Conservation (phyloP, 495 filamentous ascomycete genomes). For the Usnea hakonensis region DNA sequence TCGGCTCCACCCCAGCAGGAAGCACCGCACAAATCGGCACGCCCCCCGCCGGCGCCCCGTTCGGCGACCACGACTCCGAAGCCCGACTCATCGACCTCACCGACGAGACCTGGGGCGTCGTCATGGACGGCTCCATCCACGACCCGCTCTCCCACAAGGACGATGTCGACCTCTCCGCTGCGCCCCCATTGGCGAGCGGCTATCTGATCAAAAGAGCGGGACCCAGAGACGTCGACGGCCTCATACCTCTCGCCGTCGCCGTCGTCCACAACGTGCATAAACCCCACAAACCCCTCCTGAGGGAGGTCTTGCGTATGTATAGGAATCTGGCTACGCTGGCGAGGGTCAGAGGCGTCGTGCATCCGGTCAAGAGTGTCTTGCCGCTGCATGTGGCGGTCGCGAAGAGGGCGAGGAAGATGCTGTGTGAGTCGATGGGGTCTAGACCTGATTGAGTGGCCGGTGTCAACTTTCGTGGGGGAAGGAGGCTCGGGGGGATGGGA, state of each 20-base stretch:
- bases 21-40: slow-evolving; percentile 11
- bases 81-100: slow-evolving; percentile 65
- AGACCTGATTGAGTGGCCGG: not conserved
- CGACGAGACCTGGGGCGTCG: slow-evolving; percentile 75
- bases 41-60: slow-evolving; percentile 41
- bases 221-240: slow-evolving; percentile 50
- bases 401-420: slow-evolving; percentile 12
- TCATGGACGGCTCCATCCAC: slow-evolving; percentile 41
- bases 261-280: slow-evolving; percentile 49
- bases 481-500: too few relatives aligned
- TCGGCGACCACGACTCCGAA: slow-evolving; percentile 61
- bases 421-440: slow-evolving; percentile 15
- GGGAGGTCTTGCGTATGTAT: slow-evolving; percentile 69
- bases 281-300: slow-evolving; percentile 53
- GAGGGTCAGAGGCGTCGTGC: slow-evolving; percentile 56
- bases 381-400: slow-evolving; percentile 87
- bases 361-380: slow-evolving; percentile 53
- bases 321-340: slow-evolving; percentile 68
- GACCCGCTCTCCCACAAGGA: slow-evolving; percentile 69
- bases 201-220: slow-evolving; percentile 72
- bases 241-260: slow-evolving; percentile 57
- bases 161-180: too few relatives aligned
- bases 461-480: too few relatives aligned
- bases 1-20: slow-evolving; percentile 18
- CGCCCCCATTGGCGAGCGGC: slow-evolving; percentile 66